A percentile compares a stretch with the other conserved stretches of the same genome.
phyloP scores from a whole-genome alignment of 106 monocot species.

The Agapanthus africanus region DNA sequence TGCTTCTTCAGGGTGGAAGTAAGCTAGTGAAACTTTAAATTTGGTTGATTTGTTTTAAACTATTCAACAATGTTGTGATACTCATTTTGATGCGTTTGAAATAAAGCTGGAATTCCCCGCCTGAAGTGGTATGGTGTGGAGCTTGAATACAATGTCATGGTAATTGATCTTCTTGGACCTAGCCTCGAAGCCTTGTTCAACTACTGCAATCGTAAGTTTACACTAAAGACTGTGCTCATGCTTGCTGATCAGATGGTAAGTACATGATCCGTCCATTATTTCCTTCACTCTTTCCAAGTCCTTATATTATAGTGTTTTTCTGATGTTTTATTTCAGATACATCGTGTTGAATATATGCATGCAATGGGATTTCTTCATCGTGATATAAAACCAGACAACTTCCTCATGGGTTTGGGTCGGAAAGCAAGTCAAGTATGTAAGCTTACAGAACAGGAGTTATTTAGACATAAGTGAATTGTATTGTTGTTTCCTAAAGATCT shows the following conservation, averaged over 20 bases:
- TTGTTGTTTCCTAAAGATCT: too few species aligned
- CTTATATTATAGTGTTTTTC: neutral
- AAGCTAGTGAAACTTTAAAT: too few species aligned
- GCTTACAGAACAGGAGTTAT: neutral
- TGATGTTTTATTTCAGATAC: slow-evolving; percentile 45
- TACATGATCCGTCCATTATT: neutral
- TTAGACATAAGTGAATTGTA: neutral
- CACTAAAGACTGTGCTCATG: slow-evolving; percentile 39
- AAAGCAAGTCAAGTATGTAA: slow-evolving; percentile 70
- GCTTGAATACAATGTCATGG: slow-evolving; percentile 53
- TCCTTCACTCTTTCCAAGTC: neutral
- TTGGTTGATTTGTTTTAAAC: slow-evolving; percentile 8
- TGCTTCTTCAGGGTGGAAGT: slow-evolving; percentile 97
- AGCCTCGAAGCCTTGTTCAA: slow-evolving; percentile 59
- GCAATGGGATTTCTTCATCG: slow-evolving; percentile 88
- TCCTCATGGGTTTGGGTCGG: slow-evolving; percentile 87
- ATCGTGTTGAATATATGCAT: slow-evolving; percentile 84
- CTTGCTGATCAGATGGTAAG: slow-evolving; percentile 15
- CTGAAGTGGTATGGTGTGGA: slow-evolving; percentile 16
- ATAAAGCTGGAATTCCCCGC: slow-evolving; percentile 16
- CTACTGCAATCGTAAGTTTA: slow-evolving; percentile 41
- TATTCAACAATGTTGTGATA: slow-evolving; percentile 4
- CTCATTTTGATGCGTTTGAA: neutral
- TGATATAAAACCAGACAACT: slow-evolving; percentile 95
- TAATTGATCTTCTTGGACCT: slow-evolving; percentile 61